Conservation (phyloP, 179 eudicot genomes). For the Beta lomatogona region DNA sequence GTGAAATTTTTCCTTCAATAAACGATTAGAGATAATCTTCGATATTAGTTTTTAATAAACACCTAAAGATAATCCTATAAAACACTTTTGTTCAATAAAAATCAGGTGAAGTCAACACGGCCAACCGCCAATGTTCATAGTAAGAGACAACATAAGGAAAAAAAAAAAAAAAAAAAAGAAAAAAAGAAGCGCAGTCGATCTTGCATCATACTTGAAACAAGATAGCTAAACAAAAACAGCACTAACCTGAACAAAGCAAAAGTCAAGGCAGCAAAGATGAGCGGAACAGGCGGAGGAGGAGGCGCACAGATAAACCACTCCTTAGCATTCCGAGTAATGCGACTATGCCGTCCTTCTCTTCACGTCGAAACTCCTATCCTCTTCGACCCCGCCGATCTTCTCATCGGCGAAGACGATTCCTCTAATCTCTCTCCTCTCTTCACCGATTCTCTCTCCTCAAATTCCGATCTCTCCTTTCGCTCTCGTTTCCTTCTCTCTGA, state of each 20-base stretch:
- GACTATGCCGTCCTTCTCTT: constrained; percentile 83
- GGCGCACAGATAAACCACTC: constrained; percentile 53
- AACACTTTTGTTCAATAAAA: too few species aligned
- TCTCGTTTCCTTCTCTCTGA: constrained; percentile 63
- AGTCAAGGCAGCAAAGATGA: constrained; percentile 7
- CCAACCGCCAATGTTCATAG: too few species aligned
- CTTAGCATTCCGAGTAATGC: constrained; percentile 91
- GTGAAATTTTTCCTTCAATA: too few species aligned
- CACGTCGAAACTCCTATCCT: constrained; percentile 86
- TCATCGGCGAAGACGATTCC: constrained; percentile 67
- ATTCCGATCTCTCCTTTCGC: constrained; percentile 64
- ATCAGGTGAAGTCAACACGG: too few species aligned
- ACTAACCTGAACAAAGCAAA: not conserved
- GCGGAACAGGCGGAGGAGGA: not conserved
- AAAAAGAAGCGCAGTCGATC: too few species aligned
- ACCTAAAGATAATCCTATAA: too few species aligned
- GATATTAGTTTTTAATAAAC: too few species aligned
- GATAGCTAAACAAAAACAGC: too few species aligned
- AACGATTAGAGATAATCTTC: too few species aligned
- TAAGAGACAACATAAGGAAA: too few species aligned
- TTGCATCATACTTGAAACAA: too few species aligned
- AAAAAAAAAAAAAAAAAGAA: too few species aligned
- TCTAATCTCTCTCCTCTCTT: constrained; percentile 31
- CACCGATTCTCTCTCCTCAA: constrained; percentile 14
- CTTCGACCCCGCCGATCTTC: constrained; percentile 78